Evolutionary conservation across 441 rosid genomes (phyloP).

Genomic region (Arabidopsis hybrid): DNA sequence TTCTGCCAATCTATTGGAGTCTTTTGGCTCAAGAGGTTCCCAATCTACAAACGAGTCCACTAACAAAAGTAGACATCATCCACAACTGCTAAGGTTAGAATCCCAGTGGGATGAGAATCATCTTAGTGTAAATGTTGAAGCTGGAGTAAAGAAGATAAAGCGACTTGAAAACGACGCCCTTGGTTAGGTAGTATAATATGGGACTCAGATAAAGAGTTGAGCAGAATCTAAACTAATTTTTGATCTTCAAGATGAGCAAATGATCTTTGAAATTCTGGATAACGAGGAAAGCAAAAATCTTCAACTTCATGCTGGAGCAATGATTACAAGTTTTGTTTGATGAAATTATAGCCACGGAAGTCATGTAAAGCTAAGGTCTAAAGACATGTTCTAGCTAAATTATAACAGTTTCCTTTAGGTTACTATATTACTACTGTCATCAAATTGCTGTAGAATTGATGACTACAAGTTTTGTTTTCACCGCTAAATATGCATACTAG

Average conservation of each 20-base stretch:
- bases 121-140: constrained; percentile 41
- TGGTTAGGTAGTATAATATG: constrained; percentile 90
- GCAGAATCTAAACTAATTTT: constrained; percentile 82
- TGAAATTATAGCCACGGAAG: no score
- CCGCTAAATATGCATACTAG: no score
- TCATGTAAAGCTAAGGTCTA: no score
- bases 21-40: constrained; percentile 57
- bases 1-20: constrained; percentile 60
- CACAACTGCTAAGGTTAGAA: constrained; percentile 92
- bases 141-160: constrained; percentile 51
- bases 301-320: constrained; percentile 94
- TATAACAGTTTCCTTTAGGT: no score
- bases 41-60: constrained; percentile 39
- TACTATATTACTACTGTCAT: no score
- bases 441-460: no score
- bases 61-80: constrained; percentile 63
- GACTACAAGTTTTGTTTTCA: no score
- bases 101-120: constrained; percentile 56
- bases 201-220: constrained; percentile 61
- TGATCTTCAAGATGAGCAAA: constrained; percentile 96
- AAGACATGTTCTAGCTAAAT: no score
- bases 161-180: constrained; percentile 51
- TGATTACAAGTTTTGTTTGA: constrained; percentile 48
- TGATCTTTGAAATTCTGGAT: constrained; percentile 94
- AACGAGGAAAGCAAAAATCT: constrained; percentile 67